These are phyloP conservation scores for Phytophthora meadii DNA, from an alignment of 352 stramenopile species.

Conservation along the genomic window DNA sequence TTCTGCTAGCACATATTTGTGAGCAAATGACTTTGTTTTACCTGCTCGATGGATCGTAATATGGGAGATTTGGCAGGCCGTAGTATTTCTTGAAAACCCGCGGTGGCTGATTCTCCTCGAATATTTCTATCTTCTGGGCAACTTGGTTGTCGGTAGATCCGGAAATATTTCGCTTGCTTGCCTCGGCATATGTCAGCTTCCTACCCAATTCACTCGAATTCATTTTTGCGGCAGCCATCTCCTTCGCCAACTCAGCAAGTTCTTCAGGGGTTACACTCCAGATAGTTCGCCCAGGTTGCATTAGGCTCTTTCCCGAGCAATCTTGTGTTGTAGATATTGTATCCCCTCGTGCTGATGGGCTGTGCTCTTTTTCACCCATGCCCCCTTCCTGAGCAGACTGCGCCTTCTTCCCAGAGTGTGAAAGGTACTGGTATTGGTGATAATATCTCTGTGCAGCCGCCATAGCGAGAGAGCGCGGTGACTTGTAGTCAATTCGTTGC, in stretches of 20 bases:
- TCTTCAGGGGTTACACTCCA: constrained; percentile 46
- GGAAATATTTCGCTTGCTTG: constrained; percentile 26
- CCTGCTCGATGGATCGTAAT: constrained; percentile 1
- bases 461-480: constrained; percentile 1
- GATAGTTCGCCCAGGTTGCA: constrained; percentile 29
- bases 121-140: neutral
- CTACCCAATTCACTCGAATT: neutral
- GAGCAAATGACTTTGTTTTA: neutral
- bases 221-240: constrained; percentile 16
- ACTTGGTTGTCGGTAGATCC: constrained; percentile 1
- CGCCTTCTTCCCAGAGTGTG: constrained; percentile 7
- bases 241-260: constrained; percentile 28
- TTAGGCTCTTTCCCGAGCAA: neutral
- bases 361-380: constrained; percentile 1
- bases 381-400: neutral
- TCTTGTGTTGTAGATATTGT: neutral
- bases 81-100: constrained; percentile 44
- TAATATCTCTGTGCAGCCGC: constrained; percentile 21
- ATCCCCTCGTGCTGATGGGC: too few relatives aligned
- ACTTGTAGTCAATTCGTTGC: constrained; percentile 13
- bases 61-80: constrained; percentile 32
- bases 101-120: neutral
- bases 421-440: constrained; percentile 26
- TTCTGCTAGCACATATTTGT: neutral
- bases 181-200: constrained; percentile 34